Conservation (phyloP, 2,329 filamentous ascomycete species). For the Tolypocladium ophioglossoides region DNA sequence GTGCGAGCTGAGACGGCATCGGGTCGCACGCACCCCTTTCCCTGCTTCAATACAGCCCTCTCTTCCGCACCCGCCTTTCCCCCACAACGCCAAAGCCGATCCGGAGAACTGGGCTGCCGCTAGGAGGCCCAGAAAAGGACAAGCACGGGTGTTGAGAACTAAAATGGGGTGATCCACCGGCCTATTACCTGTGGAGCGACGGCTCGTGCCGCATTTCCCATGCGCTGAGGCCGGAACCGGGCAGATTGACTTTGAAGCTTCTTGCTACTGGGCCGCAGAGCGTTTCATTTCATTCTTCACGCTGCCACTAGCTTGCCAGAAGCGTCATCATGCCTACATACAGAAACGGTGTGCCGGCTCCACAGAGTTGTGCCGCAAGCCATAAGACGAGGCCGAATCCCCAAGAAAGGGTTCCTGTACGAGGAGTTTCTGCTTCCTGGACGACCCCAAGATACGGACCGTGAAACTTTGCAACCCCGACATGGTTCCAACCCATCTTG, state of each 20-base stretch:
- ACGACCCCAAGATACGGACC: not conserved
- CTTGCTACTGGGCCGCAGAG: not conserved
- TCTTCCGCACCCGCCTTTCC: not conserved
- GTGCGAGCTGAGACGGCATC: not conserved
- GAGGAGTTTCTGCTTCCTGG: not conserved
- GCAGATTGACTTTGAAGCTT: not conserved
- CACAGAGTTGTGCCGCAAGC: not conserved
- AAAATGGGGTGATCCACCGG: not conserved
- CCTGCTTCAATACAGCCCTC: not conserved
- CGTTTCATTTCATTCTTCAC: not conserved
- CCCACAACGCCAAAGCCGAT: not conserved
- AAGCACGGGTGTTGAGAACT: not conserved
- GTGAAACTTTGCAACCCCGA: not conserved
- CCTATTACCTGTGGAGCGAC: not conserved
- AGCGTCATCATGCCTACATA: not conserved
- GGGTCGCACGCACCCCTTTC: no score
- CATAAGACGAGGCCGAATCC: not conserved
- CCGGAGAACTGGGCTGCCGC: not conserved
- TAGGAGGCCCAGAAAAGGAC: not conserved
- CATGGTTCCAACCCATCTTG: not conserved
- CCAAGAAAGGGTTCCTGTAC: not conserved
- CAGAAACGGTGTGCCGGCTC: not conserved
- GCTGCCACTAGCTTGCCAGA: not conserved
- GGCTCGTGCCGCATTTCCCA: no score
- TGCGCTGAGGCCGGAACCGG: not conserved